A percentile compares a stretch with the other conserved stretches of the same genome.
Evolutionary conservation across 768 basidiomycete genomes (phyloP).

Genomic region (Hortiboletus flavorubellus): DNA sequence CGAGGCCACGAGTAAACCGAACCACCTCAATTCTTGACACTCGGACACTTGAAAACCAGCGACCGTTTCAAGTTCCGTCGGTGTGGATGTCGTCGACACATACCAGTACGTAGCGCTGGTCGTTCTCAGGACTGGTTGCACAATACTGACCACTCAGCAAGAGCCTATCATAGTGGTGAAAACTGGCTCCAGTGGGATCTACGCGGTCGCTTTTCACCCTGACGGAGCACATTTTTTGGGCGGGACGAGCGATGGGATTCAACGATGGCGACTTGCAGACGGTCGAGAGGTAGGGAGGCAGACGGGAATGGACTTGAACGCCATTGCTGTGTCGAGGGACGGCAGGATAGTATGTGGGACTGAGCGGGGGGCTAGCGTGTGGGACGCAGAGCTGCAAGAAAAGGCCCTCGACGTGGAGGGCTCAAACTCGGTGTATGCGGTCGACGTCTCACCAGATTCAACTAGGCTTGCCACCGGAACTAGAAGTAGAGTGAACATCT

Average conservation of each 20-base stretch:
- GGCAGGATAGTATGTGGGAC: neutral
- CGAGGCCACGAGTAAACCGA: neutral
- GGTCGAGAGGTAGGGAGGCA: neutral
- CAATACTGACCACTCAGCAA: neutral
- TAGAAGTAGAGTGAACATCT: neutral
- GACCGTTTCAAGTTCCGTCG: neutral
- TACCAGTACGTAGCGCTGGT: neutral
- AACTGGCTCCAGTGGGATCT: neutral
- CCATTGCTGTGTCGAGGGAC: neutral
- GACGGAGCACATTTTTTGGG: neutral
- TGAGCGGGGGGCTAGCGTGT: neutral
- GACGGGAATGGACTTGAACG: neutral
- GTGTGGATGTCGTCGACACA: neutral
- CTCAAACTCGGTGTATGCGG: neutral
- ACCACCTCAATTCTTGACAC: neutral
- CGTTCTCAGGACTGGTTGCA: neutral
- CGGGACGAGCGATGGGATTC: neutral
- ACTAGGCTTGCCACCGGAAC: neutral
- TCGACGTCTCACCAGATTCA: neutral
- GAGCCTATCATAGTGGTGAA: neutral
- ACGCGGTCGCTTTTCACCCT: neutral
- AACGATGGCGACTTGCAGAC: neutral
- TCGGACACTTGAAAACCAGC: neutral
- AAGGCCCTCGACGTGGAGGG: neutral
- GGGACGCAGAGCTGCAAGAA: neutral